Percentiles rank a stretch among this genome's conserved stretches.
phyloP scores from a whole-genome alignment of 1,139 yeast species.

The Geotrichum restrictum region DNA sequence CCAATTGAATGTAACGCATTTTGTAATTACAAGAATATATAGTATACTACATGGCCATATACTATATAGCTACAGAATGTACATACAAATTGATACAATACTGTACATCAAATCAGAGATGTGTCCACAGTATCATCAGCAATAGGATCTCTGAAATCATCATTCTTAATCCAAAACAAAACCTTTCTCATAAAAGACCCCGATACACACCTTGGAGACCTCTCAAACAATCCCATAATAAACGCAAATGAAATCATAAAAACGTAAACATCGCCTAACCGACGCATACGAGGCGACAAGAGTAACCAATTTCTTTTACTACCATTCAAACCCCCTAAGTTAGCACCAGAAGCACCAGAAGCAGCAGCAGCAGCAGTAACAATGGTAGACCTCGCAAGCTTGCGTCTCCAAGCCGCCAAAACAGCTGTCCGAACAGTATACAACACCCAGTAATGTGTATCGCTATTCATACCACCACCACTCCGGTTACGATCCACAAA shows the following conservation, averaged over 20 bases:
- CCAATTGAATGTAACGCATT: too few species aligned
- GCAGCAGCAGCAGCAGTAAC: too few species aligned
- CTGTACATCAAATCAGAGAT: too few species aligned
- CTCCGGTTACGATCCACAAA: slow-evolving; percentile 33
- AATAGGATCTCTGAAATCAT: slow-evolving; percentile 31
- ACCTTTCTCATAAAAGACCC: slow-evolving; percentile 34
- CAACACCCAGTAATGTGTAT: slow-evolving; percentile 37
- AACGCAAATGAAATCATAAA: slow-evolving; percentile 37
- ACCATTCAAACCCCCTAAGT: too few species aligned
- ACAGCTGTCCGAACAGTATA: slow-evolving; percentile 37
- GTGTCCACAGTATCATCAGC: too few species aligned
- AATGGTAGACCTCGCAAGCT: too few species aligned
- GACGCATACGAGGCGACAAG: slow-evolving; percentile 30
- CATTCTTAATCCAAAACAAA: slow-evolving; percentile 36
- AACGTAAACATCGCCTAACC: slow-evolving; percentile 35
- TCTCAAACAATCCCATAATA: slow-evolving; percentile 36
- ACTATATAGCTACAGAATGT: too few species aligned
- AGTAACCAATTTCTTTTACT: too few species aligned
- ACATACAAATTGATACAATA: too few species aligned
- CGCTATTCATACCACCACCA: neutral
- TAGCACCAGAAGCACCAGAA: too few species aligned
- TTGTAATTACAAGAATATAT: too few species aligned
- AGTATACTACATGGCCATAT: too few species aligned
- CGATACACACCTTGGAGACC: slow-evolving; percentile 37
- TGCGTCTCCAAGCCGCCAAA: slow-evolving; percentile 31